Conservation (phyloP, 148 eudicot species). For the Dianthus caryophyllus region DNA sequence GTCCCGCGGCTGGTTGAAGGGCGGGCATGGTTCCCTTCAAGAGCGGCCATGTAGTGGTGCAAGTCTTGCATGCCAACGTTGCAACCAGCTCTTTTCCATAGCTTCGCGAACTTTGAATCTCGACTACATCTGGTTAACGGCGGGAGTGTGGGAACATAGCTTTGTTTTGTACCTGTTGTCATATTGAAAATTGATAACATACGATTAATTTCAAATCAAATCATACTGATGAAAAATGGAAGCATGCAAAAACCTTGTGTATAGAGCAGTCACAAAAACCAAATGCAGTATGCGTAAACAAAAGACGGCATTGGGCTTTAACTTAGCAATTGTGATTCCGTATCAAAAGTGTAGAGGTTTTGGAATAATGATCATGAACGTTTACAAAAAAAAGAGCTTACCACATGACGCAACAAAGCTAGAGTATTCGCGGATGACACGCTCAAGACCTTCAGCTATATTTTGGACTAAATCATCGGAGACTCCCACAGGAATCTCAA, state of each 20-base stretch:
- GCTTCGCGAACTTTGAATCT: constrained; percentile 52
- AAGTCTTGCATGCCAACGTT: constrained; percentile 38
- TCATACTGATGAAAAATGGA: too few species aligned
- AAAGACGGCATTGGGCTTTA: too few species aligned
- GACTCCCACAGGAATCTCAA: constrained; percentile 56
- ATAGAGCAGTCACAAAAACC: too few species aligned
- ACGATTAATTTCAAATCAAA: background rate
- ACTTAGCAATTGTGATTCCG: too few species aligned
- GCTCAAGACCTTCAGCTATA: constrained; percentile 63
- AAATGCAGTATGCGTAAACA: too few species aligned
- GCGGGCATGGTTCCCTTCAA: constrained; percentile 59
- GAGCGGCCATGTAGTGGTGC: constrained; percentile 26
- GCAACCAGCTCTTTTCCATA: constrained; percentile 74
- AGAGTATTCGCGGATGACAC: constrained; percentile 60
- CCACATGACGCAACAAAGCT: constrained; percentile 85
- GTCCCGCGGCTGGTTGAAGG: constrained; percentile 96
- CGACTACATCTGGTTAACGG: constrained; percentile 83
- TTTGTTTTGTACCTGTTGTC: constrained; percentile 76
- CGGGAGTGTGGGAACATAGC: constrained; percentile 85
- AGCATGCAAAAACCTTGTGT: too few species aligned
- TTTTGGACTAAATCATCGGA: constrained; percentile 64
- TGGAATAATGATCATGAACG: background rate
- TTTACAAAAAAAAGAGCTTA: constrained; percentile 26
- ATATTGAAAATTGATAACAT: background rate
- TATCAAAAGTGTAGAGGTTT: too few species aligned